These are phyloP conservation scores for Urochloa ruziziensis DNA, from an alignment of 176 grass and related monocot species.

Conservation along the genomic window DNA sequence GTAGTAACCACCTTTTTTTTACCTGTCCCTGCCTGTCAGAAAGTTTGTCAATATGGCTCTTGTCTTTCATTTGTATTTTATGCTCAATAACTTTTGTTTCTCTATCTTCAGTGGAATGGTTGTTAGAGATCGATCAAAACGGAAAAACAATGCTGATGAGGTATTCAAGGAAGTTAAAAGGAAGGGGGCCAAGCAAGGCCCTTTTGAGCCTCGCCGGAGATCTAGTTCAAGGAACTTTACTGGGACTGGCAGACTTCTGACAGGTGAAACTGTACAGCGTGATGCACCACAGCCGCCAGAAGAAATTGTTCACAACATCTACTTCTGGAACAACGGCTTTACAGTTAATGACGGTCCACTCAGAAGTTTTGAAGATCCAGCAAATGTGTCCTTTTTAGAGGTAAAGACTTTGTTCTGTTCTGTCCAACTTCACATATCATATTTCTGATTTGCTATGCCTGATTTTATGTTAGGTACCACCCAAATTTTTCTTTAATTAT, in stretches of 20 bases:
- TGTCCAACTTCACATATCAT: constrained; percentile 12
- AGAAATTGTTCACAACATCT: constrained; percentile 60
- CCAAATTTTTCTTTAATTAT: background rate
- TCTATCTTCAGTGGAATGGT: constrained; percentile 57
- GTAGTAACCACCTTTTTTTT: background rate
- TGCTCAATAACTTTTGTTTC: background rate
- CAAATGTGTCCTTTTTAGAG: constrained; percentile 76
- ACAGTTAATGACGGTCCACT: constrained; percentile 84
- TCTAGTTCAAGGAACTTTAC: constrained; percentile 69
- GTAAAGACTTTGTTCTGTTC: constrained; percentile 50
- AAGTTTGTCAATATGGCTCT: background rate
- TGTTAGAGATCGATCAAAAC: constrained; percentile 70
- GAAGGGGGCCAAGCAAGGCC: constrained; percentile 56
- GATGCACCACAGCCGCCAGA: constrained; percentile 49
- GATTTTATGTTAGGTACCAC: background rate
- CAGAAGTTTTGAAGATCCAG: constrained; percentile 88
- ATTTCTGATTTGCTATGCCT: background rate
- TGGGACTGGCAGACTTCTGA: constrained; percentile 64
- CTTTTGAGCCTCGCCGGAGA: constrained; percentile 32
- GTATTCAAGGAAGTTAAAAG: constrained; percentile 73
- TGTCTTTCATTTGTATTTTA: background rate
- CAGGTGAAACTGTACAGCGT: constrained; percentile 55
- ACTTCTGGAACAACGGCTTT: constrained; percentile 89
- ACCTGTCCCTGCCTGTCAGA: background rate
- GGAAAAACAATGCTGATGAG: constrained; percentile 43